Percentiles rank a stretch among this genome's conserved stretches.
phyloP scores from a whole-genome alignment of 495 filamentous ascomycete species.

The Penicillium soppii region DNA sequence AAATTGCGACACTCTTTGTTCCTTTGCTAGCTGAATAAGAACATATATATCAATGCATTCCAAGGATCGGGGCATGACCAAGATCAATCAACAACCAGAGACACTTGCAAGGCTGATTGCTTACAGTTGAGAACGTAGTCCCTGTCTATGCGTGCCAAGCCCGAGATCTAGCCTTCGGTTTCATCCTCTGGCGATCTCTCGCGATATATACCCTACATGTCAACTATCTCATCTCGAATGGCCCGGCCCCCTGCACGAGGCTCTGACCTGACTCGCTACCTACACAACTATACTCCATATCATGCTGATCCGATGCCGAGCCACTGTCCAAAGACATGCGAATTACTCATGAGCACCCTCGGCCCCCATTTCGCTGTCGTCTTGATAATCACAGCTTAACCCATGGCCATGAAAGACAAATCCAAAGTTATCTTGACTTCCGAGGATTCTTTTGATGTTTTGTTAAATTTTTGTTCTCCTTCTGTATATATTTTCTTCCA shows the following conservation, averaged over 20 bases:
- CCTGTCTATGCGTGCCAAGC: conserved; percentile 1
- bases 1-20: too few relatives aligned
- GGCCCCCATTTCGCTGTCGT: not conserved
- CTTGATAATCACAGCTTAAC: not conserved
- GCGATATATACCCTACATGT: not conserved
- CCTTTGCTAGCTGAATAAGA: too few relatives aligned
- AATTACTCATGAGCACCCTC: not conserved
- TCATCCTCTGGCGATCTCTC: conserved; percentile 6
- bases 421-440: not conserved
- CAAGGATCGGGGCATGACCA: too few relatives aligned
- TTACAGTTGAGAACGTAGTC: too few relatives aligned
- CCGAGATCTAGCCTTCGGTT: not conserved
- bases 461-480: not conserved
- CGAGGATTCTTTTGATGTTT: not conserved
- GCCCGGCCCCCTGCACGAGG: not conserved
- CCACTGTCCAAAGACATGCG: not conserved
- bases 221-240: not conserved
- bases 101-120: too few relatives aligned
- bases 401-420: not conserved
- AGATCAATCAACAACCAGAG: too few relatives aligned
- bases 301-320: not conserved
- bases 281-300: not conserved
- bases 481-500: not conserved
- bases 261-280: not conserved
- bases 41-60: too few relatives aligned